Percentiles rank a stretch among this genome's conserved stretches.
These are phyloP conservation scores for Prosopis cineraria DNA, from an alignment of 306 rosid genomes.

Conservation along the genomic window DNA sequence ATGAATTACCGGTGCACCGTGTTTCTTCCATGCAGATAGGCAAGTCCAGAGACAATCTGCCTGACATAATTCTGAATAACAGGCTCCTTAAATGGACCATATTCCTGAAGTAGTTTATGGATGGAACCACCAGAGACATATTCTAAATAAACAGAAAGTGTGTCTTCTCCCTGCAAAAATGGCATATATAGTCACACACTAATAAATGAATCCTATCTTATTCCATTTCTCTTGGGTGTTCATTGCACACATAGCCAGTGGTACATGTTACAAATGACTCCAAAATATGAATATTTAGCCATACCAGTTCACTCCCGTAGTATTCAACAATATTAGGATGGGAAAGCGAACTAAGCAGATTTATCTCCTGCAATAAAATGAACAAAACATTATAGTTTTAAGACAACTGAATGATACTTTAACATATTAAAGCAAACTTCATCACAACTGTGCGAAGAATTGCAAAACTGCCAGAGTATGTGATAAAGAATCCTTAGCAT, in stretches of 20 bases:
- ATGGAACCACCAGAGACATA: slow-evolving; percentile 96
- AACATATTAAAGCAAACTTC: slow-evolving; percentile 25
- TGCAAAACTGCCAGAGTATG: slow-evolving; percentile 1
- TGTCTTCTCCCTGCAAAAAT: slow-evolving; percentile 72
- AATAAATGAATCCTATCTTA: not conserved
- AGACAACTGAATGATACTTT: slow-evolving; percentile 14
- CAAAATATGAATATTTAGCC: slow-evolving; percentile 23
- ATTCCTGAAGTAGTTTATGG: slow-evolving; percentile 91
- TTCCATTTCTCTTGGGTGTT: slow-evolving; percentile 15
- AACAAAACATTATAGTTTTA: slow-evolving; percentile 23
- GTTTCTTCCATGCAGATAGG: slow-evolving; percentile 90
- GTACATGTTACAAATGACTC: slow-evolving; percentile 1
- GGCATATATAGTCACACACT: not conserved
- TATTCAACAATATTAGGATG: slow-evolving; percentile 94
- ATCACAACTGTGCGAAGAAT: slow-evolving; percentile 28
- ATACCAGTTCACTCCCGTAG: slow-evolving; percentile 94
- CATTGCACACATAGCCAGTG: not conserved
- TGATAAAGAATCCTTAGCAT: not conserved
- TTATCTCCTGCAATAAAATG: slow-evolving; percentile 77
- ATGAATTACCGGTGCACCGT: slow-evolving; percentile 84
- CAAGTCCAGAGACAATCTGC: slow-evolving; percentile 92
- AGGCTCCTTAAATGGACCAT: slow-evolving; percentile 87
- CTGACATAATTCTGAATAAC: slow-evolving; percentile 92
- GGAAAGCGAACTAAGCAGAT: slow-evolving; percentile 80
- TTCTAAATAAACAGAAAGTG: slow-evolving; percentile 90